Base-by-base conservation (phyloP, 345 rosid genomes). In the Gossypioides kirkii region DNA sequence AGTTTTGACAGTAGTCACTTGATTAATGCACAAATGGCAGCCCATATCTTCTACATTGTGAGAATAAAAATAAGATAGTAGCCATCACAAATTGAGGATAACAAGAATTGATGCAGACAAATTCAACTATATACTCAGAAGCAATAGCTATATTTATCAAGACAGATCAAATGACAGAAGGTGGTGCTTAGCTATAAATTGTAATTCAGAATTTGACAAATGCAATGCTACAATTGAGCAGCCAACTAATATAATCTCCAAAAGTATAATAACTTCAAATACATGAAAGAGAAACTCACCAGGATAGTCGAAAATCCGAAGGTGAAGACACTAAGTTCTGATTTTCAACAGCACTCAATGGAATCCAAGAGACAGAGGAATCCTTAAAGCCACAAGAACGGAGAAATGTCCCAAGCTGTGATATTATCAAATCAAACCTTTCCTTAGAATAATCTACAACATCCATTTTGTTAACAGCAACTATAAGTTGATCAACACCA, bases 391-490 rank as follows among this genome's bases (percentile, higher is more conserved):
- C 82, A 55, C 93, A 86, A 49, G 89, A 63, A 50, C 77, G 90
- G 32, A 95, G 84, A 77, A 93, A 93, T 12, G 87, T 72, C 65
- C 97, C 92, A 22, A 93, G 86, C 62, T 91, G 90, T 54, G 68
- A 65, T 79, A 85, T 89, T 38, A 95, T 87, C 20, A 82, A 76
- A 69, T 91, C 82, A 87, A 87, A 95, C 70, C 99, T 90, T 75
- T 90, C 93, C 81, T 87, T 81, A 2, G 97, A 88, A 75, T 90
- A 93, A 20, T 78, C 87, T 56, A 95, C 89, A 45, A 73, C 81
- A 62, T 92, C 98, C 97, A 95, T 86, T 83, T 95, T 93, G 84
- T 95, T 92, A 59, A 95, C 82, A 1, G 91, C 99, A 58, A 92
- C 92, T 78, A 92, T 91, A 76, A 95, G 80, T 81, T 95, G 98